Evolutionary conservation across 179 eudicot genomes (phyloP).

Genomic region (Gypsophila paniculata): DNA sequence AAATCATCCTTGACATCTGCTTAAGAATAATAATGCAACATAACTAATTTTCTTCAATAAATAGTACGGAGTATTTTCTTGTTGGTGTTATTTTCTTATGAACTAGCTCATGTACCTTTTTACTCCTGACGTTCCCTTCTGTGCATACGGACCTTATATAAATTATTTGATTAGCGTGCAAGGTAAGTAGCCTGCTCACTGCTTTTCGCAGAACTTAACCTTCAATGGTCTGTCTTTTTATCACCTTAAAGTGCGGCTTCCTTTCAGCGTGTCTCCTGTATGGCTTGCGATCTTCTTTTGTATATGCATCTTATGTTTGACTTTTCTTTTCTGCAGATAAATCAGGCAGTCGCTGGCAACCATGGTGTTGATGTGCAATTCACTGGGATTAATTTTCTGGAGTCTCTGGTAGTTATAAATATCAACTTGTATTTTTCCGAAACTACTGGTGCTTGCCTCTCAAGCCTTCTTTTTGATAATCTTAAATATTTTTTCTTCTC

Average conservation of each 20-base stretch:
- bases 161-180: background rate
- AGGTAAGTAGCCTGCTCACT: constrained; percentile 1
- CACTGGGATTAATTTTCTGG: constrained; percentile 75
- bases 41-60: background rate
- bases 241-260: background rate
- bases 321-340: constrained; percentile 49
- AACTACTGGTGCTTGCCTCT: background rate
- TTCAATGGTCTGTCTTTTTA: constrained; percentile 4
- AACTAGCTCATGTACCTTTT: background rate
- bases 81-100: background rate
- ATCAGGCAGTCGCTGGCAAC: constrained; percentile 61
- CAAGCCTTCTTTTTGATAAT: background rate
- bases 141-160: background rate
- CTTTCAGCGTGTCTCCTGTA: background rate
- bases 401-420: constrained; percentile 58
- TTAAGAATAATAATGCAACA: background rate
- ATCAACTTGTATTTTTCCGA: background rate
- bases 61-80: background rate
- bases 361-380: constrained; percentile 75
- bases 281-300: constrained; percentile 4
- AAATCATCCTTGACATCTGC: background rate
- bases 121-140: background rate
- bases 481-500: background rate
- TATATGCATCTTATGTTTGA: constrained; percentile 2
- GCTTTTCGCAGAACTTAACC: background rate